A percentile compares a stretch with the other conserved stretches of the same genome.
Conservation (phyloP, 2,329 filamentous ascomycete species). For the Phyllosticta citrichinensis region DNA sequence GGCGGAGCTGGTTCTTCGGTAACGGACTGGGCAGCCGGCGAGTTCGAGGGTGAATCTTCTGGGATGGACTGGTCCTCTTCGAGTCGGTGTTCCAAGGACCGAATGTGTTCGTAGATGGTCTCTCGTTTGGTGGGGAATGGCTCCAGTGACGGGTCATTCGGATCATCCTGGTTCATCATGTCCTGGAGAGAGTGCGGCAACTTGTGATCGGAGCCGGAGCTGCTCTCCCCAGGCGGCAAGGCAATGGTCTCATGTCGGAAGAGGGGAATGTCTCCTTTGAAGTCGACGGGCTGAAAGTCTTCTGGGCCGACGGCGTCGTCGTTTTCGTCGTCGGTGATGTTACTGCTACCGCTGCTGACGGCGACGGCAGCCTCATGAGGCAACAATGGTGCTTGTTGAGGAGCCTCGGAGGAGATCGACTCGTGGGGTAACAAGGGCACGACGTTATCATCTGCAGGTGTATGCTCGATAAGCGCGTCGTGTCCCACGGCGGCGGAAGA, state of each 20-base stretch:
- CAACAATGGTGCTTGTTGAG: constrained; percentile 14
- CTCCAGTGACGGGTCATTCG: constrained; percentile 17
- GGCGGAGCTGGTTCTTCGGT: background rate
- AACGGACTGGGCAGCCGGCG: background rate
- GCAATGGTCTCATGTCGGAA: constrained; percentile 27
- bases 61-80: constrained; percentile 1
- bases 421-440: constrained; percentile 27
- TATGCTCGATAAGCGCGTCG: background rate
- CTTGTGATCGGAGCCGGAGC: background rate
- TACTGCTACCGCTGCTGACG: constrained; percentile 7
- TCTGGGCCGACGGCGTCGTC: constrained; percentile 16
- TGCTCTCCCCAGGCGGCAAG: constrained; percentile 15
- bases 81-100: constrained; percentile 5
- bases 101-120: constrained; percentile 24
- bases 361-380: constrained; percentile 16
- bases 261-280: constrained; percentile 18
- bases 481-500: background rate
- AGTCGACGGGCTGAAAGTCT: constrained; percentile 4
- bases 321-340: constrained; percentile 15
- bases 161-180: constrained; percentile 5
- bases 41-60: background rate
- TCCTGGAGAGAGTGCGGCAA: constrained; percentile 5
- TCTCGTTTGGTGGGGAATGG: constrained; percentile 24
- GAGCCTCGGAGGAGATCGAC: constrained; percentile 12
- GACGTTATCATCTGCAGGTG: constrained; percentile 17